Evolutionary conservation across 2,329 filamentous ascomycete genomes (phyloP).

Genomic region (Alternaria hordeiaustralica): DNA sequence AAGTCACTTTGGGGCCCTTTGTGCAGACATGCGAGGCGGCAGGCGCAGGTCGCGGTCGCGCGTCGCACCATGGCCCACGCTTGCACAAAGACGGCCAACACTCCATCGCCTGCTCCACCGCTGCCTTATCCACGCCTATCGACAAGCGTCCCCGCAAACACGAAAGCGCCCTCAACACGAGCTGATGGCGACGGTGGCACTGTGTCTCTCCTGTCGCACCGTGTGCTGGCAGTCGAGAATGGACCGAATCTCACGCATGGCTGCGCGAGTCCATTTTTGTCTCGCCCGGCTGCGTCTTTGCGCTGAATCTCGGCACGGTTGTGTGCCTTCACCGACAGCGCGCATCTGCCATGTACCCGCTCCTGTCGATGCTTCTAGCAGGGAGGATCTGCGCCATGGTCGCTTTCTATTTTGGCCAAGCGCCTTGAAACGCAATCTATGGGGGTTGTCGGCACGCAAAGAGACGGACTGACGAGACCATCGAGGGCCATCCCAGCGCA

Average conservation of each 20-base stretch:
- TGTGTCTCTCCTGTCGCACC: conserved; percentile 1
- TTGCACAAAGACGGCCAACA: conserved; percentile 11
- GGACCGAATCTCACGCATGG: background rate
- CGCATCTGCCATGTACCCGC: conserved; percentile 38
- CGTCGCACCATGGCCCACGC: conserved; percentile 12
- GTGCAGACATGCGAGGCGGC: conserved; percentile 21
- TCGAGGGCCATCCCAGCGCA: background rate
- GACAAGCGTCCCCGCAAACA: conserved; percentile 10
- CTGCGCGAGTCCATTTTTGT: conserved; percentile 1
- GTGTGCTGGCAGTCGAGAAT: background rate
- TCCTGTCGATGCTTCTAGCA: conserved; percentile 26
- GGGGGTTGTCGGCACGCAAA: conserved; percentile 18
- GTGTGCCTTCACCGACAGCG: conserved; percentile 16
- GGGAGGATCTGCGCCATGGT: conserved; percentile 44
- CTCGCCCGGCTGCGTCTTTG: background rate
- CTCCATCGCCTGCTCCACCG: conserved; percentile 6
- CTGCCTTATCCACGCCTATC: conserved; percentile 6
- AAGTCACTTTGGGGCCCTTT: conserved; percentile 8
- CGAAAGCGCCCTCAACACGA: background rate
- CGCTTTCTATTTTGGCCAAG: conserved; percentile 39
- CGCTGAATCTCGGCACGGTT: conserved; percentile 12
- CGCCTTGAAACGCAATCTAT: conserved; percentile 43
- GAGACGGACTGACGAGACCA: conserved; percentile 3
- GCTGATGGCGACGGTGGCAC: conserved; percentile 3
- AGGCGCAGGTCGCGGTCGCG: conserved; percentile 4